Percentiles rank a stretch among this genome's conserved stretches.
These are phyloP conservation scores for Trametes gibbosa DNA, from an alignment of 768 basidiomycete species.

Conservation along the genomic window DNA sequence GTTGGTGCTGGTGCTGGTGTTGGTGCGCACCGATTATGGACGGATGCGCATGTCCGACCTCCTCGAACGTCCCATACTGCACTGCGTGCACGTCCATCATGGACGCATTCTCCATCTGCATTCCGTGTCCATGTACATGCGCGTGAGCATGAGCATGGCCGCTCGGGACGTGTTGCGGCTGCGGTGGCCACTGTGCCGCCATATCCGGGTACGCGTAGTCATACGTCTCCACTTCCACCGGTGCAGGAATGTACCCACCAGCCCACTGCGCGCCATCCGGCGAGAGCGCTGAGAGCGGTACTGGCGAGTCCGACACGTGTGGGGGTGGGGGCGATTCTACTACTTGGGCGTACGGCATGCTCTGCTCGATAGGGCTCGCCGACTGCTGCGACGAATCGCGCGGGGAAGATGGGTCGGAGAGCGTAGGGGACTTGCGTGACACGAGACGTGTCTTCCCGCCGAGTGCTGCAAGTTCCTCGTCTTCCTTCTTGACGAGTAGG, in stretches of 20 bases:
- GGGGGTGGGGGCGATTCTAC: neutral
- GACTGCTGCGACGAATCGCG: constrained; percentile 15
- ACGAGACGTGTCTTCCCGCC: constrained; percentile 66
- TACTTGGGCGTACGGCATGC: neutral
- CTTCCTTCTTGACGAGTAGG: constrained; percentile 51
- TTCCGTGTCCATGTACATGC: neutral
- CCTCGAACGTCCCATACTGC: constrained; percentile 15
- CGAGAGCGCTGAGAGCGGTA: neutral
- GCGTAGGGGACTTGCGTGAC: constrained; percentile 46
- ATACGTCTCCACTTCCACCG: constrained; percentile 7
- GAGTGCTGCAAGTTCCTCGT: constrained; percentile 57
- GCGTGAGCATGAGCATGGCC: too few species aligned
- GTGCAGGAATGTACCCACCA: neutral
- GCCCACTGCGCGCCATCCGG: neutral
- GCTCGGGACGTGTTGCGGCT: neutral
- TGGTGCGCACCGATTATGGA: neutral
- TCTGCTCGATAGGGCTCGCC: constrained; percentile 9
- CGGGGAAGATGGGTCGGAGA: constrained; percentile 28
- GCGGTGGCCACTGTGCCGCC: constrained; percentile 5
- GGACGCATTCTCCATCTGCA: constrained; percentile 21
- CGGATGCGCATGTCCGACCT: neutral
- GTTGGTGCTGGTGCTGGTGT: neutral
- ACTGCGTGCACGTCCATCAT: constrained; percentile 15
- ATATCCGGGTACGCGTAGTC: constrained; percentile 16
- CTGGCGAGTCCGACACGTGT: neutral